Evolutionary conservation across 495 filamentous ascomycete species (phyloP).

Genomic region (Trichoderma asperelloides): DNA sequence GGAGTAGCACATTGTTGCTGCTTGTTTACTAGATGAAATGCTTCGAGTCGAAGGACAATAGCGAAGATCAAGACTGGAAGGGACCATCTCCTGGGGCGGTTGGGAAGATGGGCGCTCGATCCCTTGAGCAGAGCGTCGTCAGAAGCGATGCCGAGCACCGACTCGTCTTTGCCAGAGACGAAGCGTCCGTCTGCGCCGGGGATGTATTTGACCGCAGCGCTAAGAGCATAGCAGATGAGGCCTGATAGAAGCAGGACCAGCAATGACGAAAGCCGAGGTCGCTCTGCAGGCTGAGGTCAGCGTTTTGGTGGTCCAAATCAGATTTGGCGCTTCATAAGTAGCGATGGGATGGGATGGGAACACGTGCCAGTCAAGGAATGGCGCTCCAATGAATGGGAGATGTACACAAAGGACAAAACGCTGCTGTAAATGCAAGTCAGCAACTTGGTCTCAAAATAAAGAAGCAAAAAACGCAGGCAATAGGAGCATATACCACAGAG

Average conservation of each 20-base stretch:
- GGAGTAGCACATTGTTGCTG: conserved; percentile 33
- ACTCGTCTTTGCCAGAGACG: conserved; percentile 17
- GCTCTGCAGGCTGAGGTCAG: conserved; percentile 21
- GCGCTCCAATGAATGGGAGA: conserved; percentile 32
- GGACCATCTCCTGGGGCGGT: conserved; percentile 33
- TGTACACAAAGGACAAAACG: conserved; percentile 36
- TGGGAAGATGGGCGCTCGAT: conserved; percentile 25
- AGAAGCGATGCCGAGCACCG: background rate
- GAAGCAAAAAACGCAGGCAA: background rate
- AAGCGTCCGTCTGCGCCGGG: conserved; percentile 38
- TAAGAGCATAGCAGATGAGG: conserved; percentile 25
- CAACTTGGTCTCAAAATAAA: background rate
- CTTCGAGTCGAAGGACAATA: conserved; percentile 33
- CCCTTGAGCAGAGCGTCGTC: conserved; percentile 11
- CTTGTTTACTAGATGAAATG: conserved; percentile 26
- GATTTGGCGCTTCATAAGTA: background rate
- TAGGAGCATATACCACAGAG: conserved; percentile 26
- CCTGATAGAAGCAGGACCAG: conserved; percentile 27
- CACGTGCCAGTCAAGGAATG: conserved; percentile 35
- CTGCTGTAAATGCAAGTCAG: conserved; percentile 20
- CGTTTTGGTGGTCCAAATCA: conserved; percentile 1
- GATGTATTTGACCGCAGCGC: conserved; percentile 34
- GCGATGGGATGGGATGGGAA: background rate
- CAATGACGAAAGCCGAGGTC: conserved; percentile 34
- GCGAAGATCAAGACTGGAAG: conserved; percentile 29